Percentiles rank a stretch among this genome's conserved stretches.
phyloP scores from a whole-genome alignment of 805 yeast genomes.

The Tetrapisispora pingtungensis region DNA sequence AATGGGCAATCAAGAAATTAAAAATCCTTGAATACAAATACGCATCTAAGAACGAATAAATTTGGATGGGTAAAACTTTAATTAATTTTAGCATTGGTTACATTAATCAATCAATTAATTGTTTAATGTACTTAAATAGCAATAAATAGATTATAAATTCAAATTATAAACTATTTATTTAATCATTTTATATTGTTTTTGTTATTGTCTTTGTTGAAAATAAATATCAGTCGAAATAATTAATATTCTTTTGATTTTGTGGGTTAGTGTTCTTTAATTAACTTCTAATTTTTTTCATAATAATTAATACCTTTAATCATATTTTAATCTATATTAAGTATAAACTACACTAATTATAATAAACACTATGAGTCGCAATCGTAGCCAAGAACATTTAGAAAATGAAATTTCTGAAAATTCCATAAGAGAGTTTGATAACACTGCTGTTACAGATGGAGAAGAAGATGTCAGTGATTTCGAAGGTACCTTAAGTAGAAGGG shows the following conservation, averaged over 20 bases:
- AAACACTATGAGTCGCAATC: neutral
- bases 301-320: no score
- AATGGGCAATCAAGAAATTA: neutral
- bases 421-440: constrained; percentile 4
- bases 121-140: no score
- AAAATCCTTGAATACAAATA: neutral
- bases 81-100: no score
- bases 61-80: neutral
- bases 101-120: no score
- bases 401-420: neutral
- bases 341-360: no score
- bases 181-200: no score
- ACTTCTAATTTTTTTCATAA: no score
- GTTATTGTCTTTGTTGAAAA: no score
- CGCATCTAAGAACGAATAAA: no score
- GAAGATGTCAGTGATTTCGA: constrained; percentile 10
- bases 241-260: neutral
- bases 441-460: constrained; percentile 4
- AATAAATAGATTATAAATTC: no score
- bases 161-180: no score
- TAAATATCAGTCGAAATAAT: neutral
- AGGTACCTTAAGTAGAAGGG: constrained; percentile 31
- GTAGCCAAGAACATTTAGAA: constrained; percentile 5
- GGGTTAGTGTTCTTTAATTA: no score
- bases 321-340: neutral